Evolutionary conservation across 768 basidiomycete species (phyloP), one percentile per base, ranked within the genome.

Genomic region (Clitopilus passeckerianus): DNA sequence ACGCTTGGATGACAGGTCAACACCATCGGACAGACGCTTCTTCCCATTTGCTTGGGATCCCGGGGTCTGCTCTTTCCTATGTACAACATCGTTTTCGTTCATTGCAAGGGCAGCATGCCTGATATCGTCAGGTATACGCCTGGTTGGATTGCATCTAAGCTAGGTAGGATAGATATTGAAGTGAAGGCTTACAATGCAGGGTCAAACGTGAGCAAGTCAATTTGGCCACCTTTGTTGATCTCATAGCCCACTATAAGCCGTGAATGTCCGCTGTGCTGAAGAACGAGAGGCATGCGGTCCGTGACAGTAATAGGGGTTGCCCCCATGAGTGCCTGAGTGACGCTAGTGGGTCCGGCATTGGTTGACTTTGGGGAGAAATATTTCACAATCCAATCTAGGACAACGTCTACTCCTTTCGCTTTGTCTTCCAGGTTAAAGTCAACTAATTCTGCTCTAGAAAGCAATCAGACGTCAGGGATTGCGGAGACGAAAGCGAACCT

Each of bases 191-290:
- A 90, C 91, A 67, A 77, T 15, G 84, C 83, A 16, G 94, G 91
- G 74, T 97, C 92, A 62, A 94, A 92, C 6, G 82, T 75, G 14
- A 96, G 75, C 8, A 97, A 77, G 62, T 83, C 87, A 37, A 83
- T 76, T 12, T 74, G 70, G 6, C 85, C 87, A 15, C 75, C 75
- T 64, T 79, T 82, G 57, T 75, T 77, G 37, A 86, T 71, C 70
- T 95, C 92, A 64, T 89, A 95, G 1, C 94, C 94, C 2, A 97
- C 80, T 12, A 97, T 85, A 4, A 89, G 88, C 23, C 90, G 74
- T n/a, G 94, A 97, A 73, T 97, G 94, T 0, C 93, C 92, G 6
- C 79, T 70, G 66, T 91, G 86, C 75, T 96, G 88, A 54, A 96
- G 75, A 44, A 96, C 87, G 30, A 97, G 67, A 8, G 94, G 94